These are phyloP conservation scores for Colletotrichum orchidophilum DNA, from an alignment of 2,329 filamentous ascomycete species.

Conservation along the genomic window DNA sequence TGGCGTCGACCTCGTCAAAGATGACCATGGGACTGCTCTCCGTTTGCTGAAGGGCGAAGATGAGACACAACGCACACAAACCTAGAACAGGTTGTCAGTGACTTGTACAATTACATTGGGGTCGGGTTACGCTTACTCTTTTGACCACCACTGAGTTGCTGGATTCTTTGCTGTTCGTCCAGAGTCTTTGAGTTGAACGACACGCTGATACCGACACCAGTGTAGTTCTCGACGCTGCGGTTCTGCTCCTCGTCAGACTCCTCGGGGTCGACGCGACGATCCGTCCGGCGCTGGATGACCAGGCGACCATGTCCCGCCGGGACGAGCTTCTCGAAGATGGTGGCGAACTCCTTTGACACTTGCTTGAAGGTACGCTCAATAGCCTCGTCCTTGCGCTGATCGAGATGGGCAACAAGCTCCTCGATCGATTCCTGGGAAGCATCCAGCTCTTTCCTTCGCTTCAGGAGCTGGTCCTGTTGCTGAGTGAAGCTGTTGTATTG, in stretches of 20 bases:
- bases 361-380: constrained; percentile 99
- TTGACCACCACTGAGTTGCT: constrained; percentile 95
- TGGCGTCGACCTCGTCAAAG: constrained; percentile 98
- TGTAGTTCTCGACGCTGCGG: constrained; percentile 90
- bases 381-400: constrained; percentile 96
- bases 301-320: constrained; percentile 91
- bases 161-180: constrained; percentile 97
- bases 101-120: background rate
- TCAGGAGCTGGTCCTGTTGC: constrained; percentile 86
- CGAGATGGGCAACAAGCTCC: constrained; percentile 89
- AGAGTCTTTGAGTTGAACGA: constrained; percentile 97
- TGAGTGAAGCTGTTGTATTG: constrained; percentile 98
- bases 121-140: constrained; percentile 74
- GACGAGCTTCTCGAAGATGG: constrained; percentile 93
- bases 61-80: constrained; percentile 94
- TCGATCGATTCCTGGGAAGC: constrained; percentile 88
- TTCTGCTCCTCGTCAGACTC: constrained; percentile 76
- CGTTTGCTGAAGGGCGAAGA: constrained; percentile 98
- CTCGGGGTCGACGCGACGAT: constrained; percentile 67
- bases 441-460: constrained; percentile 87
- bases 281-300: constrained; percentile 90
- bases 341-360: constrained; percentile 91
- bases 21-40: constrained; percentile 99
- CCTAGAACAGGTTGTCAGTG: constrained; percentile 57
- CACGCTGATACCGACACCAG: constrained; percentile 94